Base-by-base conservation (phyloP, 306 rosid species). In the Gynostemma pentaphyllum region DNA sequence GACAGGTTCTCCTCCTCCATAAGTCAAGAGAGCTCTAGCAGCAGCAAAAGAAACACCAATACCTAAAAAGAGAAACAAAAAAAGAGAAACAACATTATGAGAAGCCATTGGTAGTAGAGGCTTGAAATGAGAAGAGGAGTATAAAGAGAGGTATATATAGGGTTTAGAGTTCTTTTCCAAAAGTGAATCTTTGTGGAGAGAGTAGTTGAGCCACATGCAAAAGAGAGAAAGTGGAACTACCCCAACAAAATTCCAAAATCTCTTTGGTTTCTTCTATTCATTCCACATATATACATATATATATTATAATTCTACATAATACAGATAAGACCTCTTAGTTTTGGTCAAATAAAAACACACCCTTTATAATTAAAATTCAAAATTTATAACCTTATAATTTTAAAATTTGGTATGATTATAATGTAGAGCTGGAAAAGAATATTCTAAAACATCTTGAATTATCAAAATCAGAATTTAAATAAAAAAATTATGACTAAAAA, bases 131-230 rank as follows among this genome's bases (percentile, higher is more conserved):
- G 15, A 14, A 27, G 60, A 42, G 46, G 64, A 37, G 30, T 59
- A n/a, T n/a, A n/a, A n/a, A 19, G 41, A 23, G 30, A 21, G 47
- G 47, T 37, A 36, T 59, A 59, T 59, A 59, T 59, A 59, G 16
- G 5, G 57, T n/a, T 1, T 10, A 15, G 23, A 11, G 46, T 14
- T n/a, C n/a, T n/a, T n/a, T n/a, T n/a, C 46, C 46, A 42, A 42
- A 42, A 42, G 46, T 2, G 46, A n/a, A 42, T 12, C 46, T 42
- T 42, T 42, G 44, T 42, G 18, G 16, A 42, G 3, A 53, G 60
- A 53, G 62, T 54, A 24, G 62, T 54, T 54, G 62, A 54, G 41
- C 41, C 62, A 54, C 62, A 30, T 54, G 62, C 62, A 54, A 54
- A 46, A 30, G 62, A 29, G 24, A 54, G 19, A 60, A 50, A 50